phyloP scores from a whole-genome alignment of 768 basidiomycete genomes.

The Tulasnella sp. region DNA sequence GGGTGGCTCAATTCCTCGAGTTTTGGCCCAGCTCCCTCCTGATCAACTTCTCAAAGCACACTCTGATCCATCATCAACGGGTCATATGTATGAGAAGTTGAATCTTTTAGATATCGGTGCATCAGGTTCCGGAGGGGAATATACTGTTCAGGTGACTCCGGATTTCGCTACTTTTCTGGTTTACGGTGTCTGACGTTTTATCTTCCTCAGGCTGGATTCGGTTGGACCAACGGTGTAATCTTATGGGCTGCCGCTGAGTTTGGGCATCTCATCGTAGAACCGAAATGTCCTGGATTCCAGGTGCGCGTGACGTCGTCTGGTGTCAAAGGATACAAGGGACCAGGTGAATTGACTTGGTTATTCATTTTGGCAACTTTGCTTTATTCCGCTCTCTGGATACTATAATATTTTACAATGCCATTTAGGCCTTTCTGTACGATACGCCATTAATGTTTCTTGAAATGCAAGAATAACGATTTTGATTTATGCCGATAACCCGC shows the following conservation, averaged over 20 bases:
- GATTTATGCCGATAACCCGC: too few species aligned
- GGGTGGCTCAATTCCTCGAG: conserved; percentile 66
- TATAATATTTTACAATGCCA: too few species aligned
- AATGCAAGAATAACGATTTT: too few species aligned
- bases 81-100: conserved; percentile 82
- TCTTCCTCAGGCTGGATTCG: conserved; percentile 66
- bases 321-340: too few species aligned
- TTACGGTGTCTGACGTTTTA: conserved; percentile 5
- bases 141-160: conserved; percentile 66
- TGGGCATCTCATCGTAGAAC: conserved; percentile 44
- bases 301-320: too few species aligned
- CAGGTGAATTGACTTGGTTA: too few species aligned
- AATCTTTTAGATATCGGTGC: conserved; percentile 64
- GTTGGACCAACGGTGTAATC: conserved; percentile 77
- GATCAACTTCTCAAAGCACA: conserved; percentile 54
- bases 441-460: too few species aligned
- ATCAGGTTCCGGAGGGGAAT: conserved; percentile 73
- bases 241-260: conserved; percentile 63
- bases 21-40: conserved; percentile 58
- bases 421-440: too few species aligned
- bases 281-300: conserved; percentile 57
- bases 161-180: too few species aligned
- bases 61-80: conserved; percentile 6
- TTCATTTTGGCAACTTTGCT: too few species aligned
- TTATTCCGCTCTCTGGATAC: too few species aligned